Percentiles rank a stretch among this genome's conserved stretches.
These are phyloP conservation scores for Ustilago crameri DNA, from an alignment of 1,284 basidiomycete species.

Conservation along the genomic window DNA sequence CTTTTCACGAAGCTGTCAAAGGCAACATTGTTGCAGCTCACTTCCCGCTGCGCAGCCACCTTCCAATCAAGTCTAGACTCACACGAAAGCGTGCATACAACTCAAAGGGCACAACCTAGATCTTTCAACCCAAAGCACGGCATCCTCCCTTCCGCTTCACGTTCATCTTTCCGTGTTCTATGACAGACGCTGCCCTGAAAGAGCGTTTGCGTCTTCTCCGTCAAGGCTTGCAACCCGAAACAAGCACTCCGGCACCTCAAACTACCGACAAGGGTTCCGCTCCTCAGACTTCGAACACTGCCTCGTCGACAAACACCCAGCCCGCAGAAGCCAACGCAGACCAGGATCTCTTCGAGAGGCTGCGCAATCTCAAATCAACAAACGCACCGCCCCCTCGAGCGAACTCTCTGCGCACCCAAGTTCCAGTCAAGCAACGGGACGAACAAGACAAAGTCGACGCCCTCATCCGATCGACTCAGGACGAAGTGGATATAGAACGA, in stretches of 20 bases:
- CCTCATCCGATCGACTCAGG: conserved; percentile 30
- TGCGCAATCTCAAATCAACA: conserved; percentile 23
- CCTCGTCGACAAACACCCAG: not conserved
- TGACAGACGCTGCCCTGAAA: conserved; percentile 39
- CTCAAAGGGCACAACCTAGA: too few relatives aligned
- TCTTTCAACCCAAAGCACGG: too few relatives aligned
- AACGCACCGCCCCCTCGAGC: not conserved
- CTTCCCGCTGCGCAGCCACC: too few relatives aligned
- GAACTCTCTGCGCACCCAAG: not conserved
- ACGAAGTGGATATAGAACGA: conserved; percentile 30
- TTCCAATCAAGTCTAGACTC: too few relatives aligned
- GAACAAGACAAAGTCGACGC: conserved; percentile 46
- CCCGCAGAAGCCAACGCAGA: conserved; percentile 3
- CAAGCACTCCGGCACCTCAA: conserved; percentile 1
- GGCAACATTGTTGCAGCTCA: too few relatives aligned
- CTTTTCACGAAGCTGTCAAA: too few relatives aligned
- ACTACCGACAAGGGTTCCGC: not conserved
- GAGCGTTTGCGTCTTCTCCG: conserved; percentile 30
- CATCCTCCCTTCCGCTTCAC: not conserved
- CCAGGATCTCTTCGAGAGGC: conserved; percentile 21
- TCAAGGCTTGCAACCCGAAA: conserved; percentile 20
- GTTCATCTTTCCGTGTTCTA: not conserved
- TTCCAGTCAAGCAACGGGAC: conserved; percentile 4
- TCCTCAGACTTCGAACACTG: not conserved
- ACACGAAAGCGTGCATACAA: too few relatives aligned